A percentile compares a stretch with the other conserved stretches of the same genome.
Conservation (phyloP, 2,329 filamentous ascomycete species). For the Cordyceps javanica region DNA sequence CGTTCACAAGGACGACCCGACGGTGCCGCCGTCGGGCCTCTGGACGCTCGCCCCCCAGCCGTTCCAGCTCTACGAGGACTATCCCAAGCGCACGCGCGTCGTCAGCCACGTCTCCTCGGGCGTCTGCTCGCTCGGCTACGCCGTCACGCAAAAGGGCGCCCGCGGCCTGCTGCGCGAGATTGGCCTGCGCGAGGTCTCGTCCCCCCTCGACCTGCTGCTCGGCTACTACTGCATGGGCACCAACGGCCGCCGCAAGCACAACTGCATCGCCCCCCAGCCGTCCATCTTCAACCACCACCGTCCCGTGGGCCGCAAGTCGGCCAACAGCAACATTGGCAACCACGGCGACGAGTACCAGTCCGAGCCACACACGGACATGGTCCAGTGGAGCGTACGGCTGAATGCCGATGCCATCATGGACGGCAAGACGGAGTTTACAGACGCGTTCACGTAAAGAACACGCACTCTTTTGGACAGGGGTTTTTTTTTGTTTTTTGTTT, state of each 20-base stretch:
- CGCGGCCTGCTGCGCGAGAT: slow-evolving; percentile 30
- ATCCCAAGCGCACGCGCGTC: slow-evolving; percentile 34
- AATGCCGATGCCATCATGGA: slow-evolving; percentile 12
- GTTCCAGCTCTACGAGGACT: slow-evolving; percentile 25
- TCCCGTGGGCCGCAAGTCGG: slow-evolving; percentile 27
- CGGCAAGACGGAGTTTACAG: slow-evolving; percentile 7
- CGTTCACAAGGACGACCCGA: slow-evolving; percentile 24
- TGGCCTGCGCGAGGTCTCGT: slow-evolving; percentile 32
- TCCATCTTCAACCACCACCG: slow-evolving; percentile 40
- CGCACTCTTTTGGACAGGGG: not conserved
- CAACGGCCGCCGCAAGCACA: slow-evolving; percentile 26
- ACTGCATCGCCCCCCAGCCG: slow-evolving; percentile 34
- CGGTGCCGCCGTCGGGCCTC: slow-evolving; percentile 26
- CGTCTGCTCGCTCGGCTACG: slow-evolving; percentile 37
- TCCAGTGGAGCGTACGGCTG: slow-evolving; percentile 10
- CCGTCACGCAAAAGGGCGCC: slow-evolving; percentile 35
- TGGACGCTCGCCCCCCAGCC: slow-evolving; percentile 25
- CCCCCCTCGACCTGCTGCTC: slow-evolving; percentile 38
- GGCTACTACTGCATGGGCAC: slow-evolving; percentile 38
- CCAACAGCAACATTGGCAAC: slow-evolving; percentile 30
- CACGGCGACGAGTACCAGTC: slow-evolving; percentile 26
- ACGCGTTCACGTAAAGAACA: not conserved
- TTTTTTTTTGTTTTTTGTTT: not conserved
- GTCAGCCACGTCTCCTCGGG: slow-evolving; percentile 32
- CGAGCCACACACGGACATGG: slow-evolving; percentile 14